Conservation (phyloP, 352 stramenopile genomes). For the Globisporangium lucens region DNA sequence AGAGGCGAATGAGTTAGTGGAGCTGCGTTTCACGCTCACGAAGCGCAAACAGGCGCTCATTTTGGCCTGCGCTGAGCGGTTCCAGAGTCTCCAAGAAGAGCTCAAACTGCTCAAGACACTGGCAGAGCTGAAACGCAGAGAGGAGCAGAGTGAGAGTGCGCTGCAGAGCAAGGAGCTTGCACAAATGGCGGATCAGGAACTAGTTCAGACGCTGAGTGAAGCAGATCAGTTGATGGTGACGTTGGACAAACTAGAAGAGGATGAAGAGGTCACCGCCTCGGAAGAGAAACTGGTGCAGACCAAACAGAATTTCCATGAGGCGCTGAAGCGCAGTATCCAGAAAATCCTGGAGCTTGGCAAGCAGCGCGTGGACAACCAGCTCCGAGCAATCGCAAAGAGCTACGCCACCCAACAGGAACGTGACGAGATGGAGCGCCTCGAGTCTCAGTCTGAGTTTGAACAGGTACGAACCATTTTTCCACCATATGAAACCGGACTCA, state of each 20-base stretch:
- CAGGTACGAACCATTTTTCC: constrained; percentile 2
- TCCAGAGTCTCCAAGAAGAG: constrained; percentile 8
- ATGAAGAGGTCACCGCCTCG: neutral
- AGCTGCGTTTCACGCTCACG: constrained; percentile 13
- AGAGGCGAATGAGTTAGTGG: constrained; percentile 22
- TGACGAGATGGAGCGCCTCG: constrained; percentile 14
- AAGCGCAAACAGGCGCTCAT: constrained; percentile 15
- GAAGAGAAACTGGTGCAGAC: neutral
- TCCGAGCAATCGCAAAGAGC: neutral
- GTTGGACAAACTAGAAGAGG: constrained; percentile 11
- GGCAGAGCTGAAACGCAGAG: neutral
- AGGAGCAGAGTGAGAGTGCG: neutral
- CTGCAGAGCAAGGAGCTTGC: neutral
- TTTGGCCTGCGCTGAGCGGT: neutral
- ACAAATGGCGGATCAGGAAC: constrained; percentile 10
- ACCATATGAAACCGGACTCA: neutral
- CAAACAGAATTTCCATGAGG: neutral
- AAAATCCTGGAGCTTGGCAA: constrained; percentile 15
- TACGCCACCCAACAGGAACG: constrained; percentile 2
- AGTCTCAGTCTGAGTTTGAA: constrained; percentile 16
- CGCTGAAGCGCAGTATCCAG: constrained; percentile 8
- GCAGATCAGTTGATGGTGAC: constrained; percentile 4
- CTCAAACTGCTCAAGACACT: constrained; percentile 10
- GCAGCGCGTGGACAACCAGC: constrained; percentile 6
- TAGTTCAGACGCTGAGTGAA: constrained; percentile 11